Percentiles rank a stretch among this genome's conserved stretches.
Conservation (phyloP, 805 yeast genomes). For the Middelhovenomyces tepae region DNA sequence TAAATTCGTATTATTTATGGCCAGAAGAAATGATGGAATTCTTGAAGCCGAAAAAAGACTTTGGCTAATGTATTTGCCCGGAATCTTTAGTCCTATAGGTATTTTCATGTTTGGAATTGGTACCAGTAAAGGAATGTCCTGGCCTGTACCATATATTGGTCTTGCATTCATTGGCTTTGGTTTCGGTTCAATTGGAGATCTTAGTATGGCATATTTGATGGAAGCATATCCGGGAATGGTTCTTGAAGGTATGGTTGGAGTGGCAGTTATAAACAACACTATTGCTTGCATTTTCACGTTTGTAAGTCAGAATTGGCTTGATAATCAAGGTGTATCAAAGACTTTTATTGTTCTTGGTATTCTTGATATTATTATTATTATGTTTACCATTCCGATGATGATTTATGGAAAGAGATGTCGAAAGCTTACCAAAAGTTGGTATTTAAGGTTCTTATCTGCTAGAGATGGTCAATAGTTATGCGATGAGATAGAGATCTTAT, state of each 20-base stretch:
- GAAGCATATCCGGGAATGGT: slow-evolving; percentile 49
- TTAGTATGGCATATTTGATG: slow-evolving; percentile 45
- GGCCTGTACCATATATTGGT: slow-evolving; percentile 49
- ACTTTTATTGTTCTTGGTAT: slow-evolving; percentile 52
- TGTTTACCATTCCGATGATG: slow-evolving; percentile 48
- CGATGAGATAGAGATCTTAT: too few relatives aligned
- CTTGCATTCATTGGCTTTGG: slow-evolving; percentile 51
- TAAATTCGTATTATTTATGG: slow-evolving; percentile 44
- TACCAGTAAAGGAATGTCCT: slow-evolving; percentile 42
- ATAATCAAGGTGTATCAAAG: slow-evolving; percentile 42
- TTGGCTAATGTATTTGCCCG: slow-evolving; percentile 41
- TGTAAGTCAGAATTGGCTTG: slow-evolving; percentile 52
- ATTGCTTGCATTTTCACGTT: slow-evolving; percentile 55
- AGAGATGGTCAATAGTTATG: too few relatives aligned
- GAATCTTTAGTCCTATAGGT: slow-evolving; percentile 45
- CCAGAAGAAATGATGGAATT: slow-evolving; percentile 41
- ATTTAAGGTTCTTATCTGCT: slow-evolving; percentile 8
- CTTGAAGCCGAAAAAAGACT: slow-evolving; percentile 50
- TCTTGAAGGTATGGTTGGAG: slow-evolving; percentile 48
- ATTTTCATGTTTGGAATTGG: slow-evolving; percentile 57
- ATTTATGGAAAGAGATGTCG: slow-evolving; percentile 54
- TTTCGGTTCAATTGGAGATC: slow-evolving; percentile 50
- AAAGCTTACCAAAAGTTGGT: slow-evolving; percentile 18
- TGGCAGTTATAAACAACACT: slow-evolving; percentile 47
- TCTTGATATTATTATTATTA: slow-evolving; percentile 44